Base-by-base conservation (phyloP, 768 basidiomycete species). In the Suillus bovinus region DNA sequence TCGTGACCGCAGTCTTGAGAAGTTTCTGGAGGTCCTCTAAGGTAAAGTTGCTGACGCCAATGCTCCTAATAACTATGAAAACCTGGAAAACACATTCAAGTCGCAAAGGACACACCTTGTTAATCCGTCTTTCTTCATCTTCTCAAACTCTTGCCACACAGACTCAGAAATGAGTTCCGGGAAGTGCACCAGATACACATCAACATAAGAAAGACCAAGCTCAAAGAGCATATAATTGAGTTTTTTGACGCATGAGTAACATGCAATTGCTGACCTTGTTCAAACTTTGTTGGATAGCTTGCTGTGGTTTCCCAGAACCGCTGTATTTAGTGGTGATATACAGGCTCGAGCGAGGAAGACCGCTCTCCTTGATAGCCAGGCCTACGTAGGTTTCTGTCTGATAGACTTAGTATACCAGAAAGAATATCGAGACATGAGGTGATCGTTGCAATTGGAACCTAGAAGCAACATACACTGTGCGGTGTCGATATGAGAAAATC, bases 1-100 rank as follows among this genome's bases (percentile, higher is more conserved):
- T 84, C 65, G 86, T 74, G 36, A 74, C 77, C 2, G 86, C 85
- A 1, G 74, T 70, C 66, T 81, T 82, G 59, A 85, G 54, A 2
- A 91, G 64, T 4, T 71, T 71, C 67, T 88, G 77, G 16, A 92
- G 77, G 52, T 86, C 73, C 1, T 78, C 71, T 33, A 88, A 62
- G 5, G 69, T 70, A 71, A 87, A 90, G 72, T 91, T 91, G 76
- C 86, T 87, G 62, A 92, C 87, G 17, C 89, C 89, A 59, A 89
- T 88, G 70, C 84, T 88, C 81, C 87, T 89, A 61, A 24, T 56
- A 54, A 39, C 9, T 17, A 4, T 27, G 34, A 24, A 22, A n/a
- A 46, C 44, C 44, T 13, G n/a, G 2, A 13, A 46, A 13, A 22
- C 11, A 22, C 5, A 6, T 11, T 46, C 44, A 13, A 22, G 13